These are phyloP conservation scores for Isatis lusitanica DNA, from an alignment of 441 rosid genomes.

Conservation along the genomic window DNA sequence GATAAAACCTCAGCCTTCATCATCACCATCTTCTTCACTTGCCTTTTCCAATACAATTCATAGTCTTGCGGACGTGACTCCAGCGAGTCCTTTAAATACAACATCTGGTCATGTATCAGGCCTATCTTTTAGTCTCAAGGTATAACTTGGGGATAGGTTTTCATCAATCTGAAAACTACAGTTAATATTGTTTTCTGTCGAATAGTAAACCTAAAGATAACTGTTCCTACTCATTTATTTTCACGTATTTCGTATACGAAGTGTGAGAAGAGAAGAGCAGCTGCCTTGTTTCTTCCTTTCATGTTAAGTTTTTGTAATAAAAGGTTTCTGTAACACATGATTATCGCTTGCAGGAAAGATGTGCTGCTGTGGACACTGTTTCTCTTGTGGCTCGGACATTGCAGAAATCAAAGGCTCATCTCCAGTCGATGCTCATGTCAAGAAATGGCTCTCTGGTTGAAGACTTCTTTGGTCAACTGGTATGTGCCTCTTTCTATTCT, in stretches of 20 bases:
- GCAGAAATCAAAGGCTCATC: slow-evolving; percentile 86
- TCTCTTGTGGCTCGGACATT: slow-evolving; percentile 83
- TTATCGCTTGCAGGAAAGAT: slow-evolving; percentile 83
- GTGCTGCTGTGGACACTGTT: slow-evolving; percentile 76
- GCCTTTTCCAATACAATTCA: slow-evolving; percentile 42
- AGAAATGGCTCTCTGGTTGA: slow-evolving; percentile 79
- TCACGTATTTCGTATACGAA: neutral
- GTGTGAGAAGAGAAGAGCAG: slow-evolving; percentile 19
- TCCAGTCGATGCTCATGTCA: slow-evolving; percentile 84
- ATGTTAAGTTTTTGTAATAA: slow-evolving; percentile 9
- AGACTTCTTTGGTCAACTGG: slow-evolving; percentile 84
- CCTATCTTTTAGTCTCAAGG: slow-evolving; percentile 82
- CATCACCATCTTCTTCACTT: slow-evolving; percentile 55
- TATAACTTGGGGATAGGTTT: slow-evolving; percentile 40
- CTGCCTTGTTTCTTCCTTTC: neutral
- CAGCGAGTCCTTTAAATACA: slow-evolving; percentile 56
- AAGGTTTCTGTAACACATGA: slow-evolving; percentile 21
- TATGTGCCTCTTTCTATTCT: slow-evolving; percentile 40
- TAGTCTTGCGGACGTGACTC: slow-evolving; percentile 64
- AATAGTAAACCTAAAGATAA: slow-evolving; percentile 1
- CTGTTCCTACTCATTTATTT: neutral
- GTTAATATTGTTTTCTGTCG: neutral
- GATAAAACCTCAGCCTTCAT: slow-evolving; percentile 63
- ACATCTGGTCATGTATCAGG: slow-evolving; percentile 48
- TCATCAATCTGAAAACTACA: slow-evolving; percentile 10